Evolutionary conservation across 768 basidiomycete species (phyloP).

Genomic region (Mycena galericulata): DNA sequence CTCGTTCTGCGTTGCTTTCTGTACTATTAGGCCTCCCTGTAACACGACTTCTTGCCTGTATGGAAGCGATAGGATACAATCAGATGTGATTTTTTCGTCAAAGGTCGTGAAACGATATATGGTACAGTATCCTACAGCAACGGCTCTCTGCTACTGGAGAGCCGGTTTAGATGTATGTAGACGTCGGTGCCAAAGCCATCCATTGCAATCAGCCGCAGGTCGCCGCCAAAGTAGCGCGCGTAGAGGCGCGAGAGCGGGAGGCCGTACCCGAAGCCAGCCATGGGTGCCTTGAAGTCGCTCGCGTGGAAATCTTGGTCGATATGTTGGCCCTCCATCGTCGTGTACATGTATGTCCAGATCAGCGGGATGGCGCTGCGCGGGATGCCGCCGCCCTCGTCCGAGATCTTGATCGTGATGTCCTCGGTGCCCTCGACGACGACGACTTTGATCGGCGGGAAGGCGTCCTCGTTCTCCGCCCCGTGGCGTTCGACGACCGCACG

Average conservation of each 20-base stretch:
- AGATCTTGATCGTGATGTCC: slow-evolving; percentile 99
- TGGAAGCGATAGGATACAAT: not conserved
- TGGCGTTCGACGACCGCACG: slow-evolving; percentile 95
- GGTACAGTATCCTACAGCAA: slow-evolving; percentile 56
- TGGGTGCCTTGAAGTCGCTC: slow-evolving; percentile 95
- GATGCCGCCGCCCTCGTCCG: slow-evolving; percentile 97
- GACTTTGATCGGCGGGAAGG: slow-evolving; percentile 92
- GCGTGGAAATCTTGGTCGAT: slow-evolving; percentile 85
- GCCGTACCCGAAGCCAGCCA: slow-evolving; percentile 98
- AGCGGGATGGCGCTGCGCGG: slow-evolving; percentile 88
- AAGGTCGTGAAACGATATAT: too few species aligned
- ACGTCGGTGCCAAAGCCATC: slow-evolving; percentile 98
- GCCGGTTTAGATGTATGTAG: slow-evolving; percentile 90
- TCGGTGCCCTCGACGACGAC: slow-evolving; percentile 97
- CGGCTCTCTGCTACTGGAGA: slow-evolving; percentile 87
- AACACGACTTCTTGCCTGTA: slow-evolving; percentile 8
- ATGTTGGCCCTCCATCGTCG: slow-evolving; percentile 81
- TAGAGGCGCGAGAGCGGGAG: slow-evolving; percentile 94
- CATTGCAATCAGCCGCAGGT: slow-evolving; percentile 95
- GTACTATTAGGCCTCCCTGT: not conserved
- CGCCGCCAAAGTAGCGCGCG: slow-evolving; percentile 95
- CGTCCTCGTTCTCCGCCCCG: slow-evolving; percentile 82
- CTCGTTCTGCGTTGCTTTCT: slow-evolving; percentile 15
- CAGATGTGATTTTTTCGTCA: not conserved
- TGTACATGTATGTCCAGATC: slow-evolving; percentile 99